These are phyloP conservation scores for Annulohypoxylon truncatum DNA, from an alignment of 2,329 filamentous ascomycete species.

Conservation along the genomic window DNA sequence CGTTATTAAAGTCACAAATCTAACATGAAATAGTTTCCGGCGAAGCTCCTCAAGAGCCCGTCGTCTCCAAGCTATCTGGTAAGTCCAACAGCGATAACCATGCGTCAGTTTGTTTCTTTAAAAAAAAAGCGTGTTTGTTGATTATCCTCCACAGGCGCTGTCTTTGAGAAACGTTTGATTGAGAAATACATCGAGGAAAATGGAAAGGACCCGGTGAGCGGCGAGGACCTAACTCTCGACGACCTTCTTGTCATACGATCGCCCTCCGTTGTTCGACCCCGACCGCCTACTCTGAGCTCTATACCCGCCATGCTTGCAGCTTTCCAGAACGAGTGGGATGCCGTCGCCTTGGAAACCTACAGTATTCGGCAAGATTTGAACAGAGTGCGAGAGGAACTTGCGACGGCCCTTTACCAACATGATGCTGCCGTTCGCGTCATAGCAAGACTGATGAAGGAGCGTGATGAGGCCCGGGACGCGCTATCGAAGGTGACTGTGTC, in stretches of 20 bases:
- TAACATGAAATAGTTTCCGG: conserved; percentile 78
- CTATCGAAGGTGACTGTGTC: conserved; percentile 86
- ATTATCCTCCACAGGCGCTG: conserved; percentile 68
- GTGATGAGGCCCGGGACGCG: conserved; percentile 91
- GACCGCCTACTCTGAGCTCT: conserved; percentile 93
- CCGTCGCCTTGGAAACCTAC: conserved; percentile 89
- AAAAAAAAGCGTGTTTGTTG: conserved; percentile 24
- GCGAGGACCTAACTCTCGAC: conserved; percentile 83
- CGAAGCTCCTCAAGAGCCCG: conserved; percentile 93
- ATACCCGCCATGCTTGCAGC: conserved; percentile 93
- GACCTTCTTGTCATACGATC: conserved; percentile 91
- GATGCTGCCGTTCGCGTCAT: conserved; percentile 98
- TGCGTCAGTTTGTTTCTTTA: conserved; percentile 3
- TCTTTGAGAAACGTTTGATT: conserved; percentile 95
- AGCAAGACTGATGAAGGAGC: conserved; percentile 86
- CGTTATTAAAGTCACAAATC: background rate
- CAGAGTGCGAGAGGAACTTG: conserved; percentile 95
- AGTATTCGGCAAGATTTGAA: conserved; percentile 89
- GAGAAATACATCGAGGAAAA: conserved; percentile 95
- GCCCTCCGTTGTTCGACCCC: conserved; percentile 83
- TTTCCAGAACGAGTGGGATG: conserved; percentile 99
- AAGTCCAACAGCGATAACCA: conserved; percentile 50
- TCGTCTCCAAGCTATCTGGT: conserved; percentile 95
- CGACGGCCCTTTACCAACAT: conserved; percentile 93
- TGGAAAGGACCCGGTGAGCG: conserved; percentile 90